A percentile compares a stretch with the other conserved stretches of the same genome.
These are phyloP conservation scores for Coniella lustricola DNA, from an alignment of 2,329 filamentous ascomycete species.

Conservation along the genomic window DNA sequence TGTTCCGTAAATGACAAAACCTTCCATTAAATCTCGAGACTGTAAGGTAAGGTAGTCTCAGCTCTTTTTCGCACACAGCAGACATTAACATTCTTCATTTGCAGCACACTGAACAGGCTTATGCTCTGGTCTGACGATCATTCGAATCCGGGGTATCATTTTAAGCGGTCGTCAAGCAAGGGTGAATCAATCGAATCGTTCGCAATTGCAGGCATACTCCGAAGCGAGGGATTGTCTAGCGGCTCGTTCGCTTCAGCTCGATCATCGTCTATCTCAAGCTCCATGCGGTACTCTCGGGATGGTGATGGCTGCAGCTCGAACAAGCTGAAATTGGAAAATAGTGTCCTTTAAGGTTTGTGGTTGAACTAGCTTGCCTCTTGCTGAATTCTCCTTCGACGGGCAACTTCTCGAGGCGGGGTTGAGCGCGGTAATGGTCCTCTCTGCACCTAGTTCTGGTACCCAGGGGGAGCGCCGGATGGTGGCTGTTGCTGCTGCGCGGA, in stretches of 20 bases:
- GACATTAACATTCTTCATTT: background rate
- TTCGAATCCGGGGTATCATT: constrained; percentile 5
- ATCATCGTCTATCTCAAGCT: background rate
- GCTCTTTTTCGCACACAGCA: background rate
- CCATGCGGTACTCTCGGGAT: background rate
- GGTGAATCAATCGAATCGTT: constrained; percentile 1
- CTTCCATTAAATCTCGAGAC: too few species aligned
- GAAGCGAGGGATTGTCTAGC: background rate
- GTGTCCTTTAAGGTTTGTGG: too few species aligned
- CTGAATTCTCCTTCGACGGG: too few species aligned
- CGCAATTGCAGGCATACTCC: background rate
- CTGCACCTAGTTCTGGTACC: constrained; percentile 1
- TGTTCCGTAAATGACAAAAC: too few species aligned
- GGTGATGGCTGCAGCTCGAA: too few species aligned
- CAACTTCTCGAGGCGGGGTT: too few species aligned
- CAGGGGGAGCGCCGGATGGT: constrained; percentile 8
- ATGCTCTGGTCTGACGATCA: background rate
- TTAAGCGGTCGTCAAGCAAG: constrained; percentile 4
- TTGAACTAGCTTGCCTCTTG: too few species aligned
- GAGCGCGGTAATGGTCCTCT: too few species aligned
- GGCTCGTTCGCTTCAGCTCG: too few species aligned
- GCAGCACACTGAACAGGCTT: background rate
- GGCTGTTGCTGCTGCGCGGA: constrained; percentile 19
- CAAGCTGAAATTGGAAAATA: too few species aligned
- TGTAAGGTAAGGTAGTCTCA: too few species aligned